Percentiles rank a stretch among this genome's conserved stretches.
These are phyloP conservation scores for Saturnispora serradocipensis DNA, from an alignment of 805 yeast species.

Conservation along the genomic window DNA sequence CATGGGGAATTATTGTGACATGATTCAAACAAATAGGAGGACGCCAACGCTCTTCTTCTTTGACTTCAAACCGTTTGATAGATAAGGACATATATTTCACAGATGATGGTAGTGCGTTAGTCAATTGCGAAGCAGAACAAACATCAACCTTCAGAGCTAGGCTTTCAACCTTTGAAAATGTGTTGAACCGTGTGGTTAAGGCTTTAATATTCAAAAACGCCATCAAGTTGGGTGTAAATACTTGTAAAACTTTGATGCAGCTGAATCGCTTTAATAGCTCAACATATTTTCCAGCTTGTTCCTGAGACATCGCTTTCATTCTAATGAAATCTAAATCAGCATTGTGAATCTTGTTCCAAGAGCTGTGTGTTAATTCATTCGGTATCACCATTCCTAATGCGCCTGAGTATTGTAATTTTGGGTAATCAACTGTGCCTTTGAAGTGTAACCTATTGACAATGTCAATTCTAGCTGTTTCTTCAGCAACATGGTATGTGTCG, in stretches of 20 bases:
- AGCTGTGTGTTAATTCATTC: neutral
- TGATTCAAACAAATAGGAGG: neutral
- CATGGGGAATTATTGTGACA: neutral
- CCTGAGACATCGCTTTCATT: neutral
- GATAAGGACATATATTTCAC: constrained; percentile 4
- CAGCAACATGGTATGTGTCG: neutral
- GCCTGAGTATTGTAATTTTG: constrained; percentile 2
- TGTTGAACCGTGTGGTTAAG: neutral
- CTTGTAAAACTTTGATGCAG: neutral
- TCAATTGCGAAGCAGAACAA: neutral
- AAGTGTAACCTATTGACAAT: neutral
- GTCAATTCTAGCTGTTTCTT: neutral
- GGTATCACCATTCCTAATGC: constrained; percentile 3
- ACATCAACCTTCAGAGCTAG: neutral
- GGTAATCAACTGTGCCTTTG: neutral
- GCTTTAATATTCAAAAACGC: neutral
- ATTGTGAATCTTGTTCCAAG: neutral
- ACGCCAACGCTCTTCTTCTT: neutral
- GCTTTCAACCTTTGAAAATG: constrained; percentile 1
- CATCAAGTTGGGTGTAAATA: neutral
- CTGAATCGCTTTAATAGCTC: neutral
- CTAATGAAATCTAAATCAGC: constrained; percentile 1
- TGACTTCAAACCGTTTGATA: neutral
- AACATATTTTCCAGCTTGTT: neutral
- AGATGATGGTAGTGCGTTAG: neutral